These are phyloP conservation scores for Phytophthora palmivora DNA, from an alignment of 352 stramenopile genomes.

Conservation along the genomic window DNA sequence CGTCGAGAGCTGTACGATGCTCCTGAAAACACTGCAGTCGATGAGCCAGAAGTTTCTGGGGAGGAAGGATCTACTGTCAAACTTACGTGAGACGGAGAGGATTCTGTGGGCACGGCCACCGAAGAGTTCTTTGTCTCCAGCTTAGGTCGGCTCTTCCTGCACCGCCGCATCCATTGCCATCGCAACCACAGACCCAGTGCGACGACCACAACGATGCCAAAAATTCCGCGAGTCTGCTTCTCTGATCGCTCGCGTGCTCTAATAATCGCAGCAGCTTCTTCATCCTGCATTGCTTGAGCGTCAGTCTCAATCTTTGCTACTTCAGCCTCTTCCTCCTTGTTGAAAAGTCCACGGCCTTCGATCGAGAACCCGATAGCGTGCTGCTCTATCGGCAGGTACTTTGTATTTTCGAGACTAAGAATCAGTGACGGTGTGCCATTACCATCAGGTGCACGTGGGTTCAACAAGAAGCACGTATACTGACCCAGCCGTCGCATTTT, in stretches of 20 bases:
- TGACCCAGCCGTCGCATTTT: conserved; percentile 67
- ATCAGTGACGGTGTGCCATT: conserved; percentile 56
- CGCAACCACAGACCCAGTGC: conserved; percentile 39
- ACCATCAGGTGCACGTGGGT: conserved; percentile 48
- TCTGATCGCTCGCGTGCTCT: conserved; percentile 28
- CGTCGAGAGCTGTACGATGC: conserved; percentile 32
- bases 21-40: conserved; percentile 36
- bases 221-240: conserved; percentile 25
- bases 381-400: conserved; percentile 63
- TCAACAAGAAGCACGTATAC: conserved; percentile 72
- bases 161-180: conserved; percentile 41
- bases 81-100: conserved; percentile 26
- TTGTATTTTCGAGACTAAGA: conserved; percentile 65
- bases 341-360: conserved; percentile 67
- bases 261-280: conserved; percentile 41
- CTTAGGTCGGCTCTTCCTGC: conserved; percentile 29
- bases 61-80: conserved; percentile 31
- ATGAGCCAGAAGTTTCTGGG: conserved; percentile 27
- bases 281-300: conserved; percentile 41
- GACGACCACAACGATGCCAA: conserved; percentile 29
- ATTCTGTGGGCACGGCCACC: conserved; percentile 8
- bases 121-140: conserved; percentile 32
- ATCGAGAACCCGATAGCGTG: conserved; percentile 85
- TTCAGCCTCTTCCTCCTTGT: conserved; percentile 61
- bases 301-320: conserved; percentile 59